Conservation (phyloP, 2,329 filamentous ascomycete species). For the Venturia carpophila region DNA sequence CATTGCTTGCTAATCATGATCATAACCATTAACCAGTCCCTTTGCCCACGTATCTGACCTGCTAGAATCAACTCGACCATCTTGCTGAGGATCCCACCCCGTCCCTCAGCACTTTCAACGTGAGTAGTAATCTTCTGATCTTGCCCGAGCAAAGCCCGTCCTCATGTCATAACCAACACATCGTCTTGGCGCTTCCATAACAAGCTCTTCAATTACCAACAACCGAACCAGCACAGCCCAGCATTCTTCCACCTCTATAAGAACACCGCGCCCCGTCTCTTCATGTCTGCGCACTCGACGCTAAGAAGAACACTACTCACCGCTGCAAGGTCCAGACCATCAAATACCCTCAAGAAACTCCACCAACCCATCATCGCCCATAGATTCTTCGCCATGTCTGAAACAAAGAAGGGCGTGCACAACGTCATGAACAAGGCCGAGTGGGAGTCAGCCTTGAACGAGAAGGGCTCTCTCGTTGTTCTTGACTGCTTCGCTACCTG, state of each 20-base stretch:
- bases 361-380: slow-evolving; percentile 3
- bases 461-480: slow-evolving; percentile 55
- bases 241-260: background rate
- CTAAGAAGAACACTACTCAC: slow-evolving; percentile 38
- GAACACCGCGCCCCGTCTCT: slow-evolving; percentile 9
- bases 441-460: slow-evolving; percentile 48
- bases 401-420: slow-evolving; percentile 17
- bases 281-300: slow-evolving; percentile 32
- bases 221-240: too few species aligned
- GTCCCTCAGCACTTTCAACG: too few species aligned
- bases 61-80: background rate
- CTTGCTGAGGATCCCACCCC: too few species aligned
- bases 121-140: background rate
- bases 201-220: background rate
- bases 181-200: slow-evolving; percentile 4
- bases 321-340: slow-evolving; percentile 26
- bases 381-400: background rate
- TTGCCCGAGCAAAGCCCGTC: background rate
- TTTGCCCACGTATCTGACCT: too few species aligned
- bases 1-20: too few species aligned
- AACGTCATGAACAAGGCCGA: slow-evolving; percentile 37
- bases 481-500: slow-evolving; percentile 84
- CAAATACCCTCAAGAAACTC: background rate
- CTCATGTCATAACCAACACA: background rate
- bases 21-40: too few species aligned